Conservation (phyloP, 768 basidiomycete genomes). For the Boletellus sp. region DNA sequence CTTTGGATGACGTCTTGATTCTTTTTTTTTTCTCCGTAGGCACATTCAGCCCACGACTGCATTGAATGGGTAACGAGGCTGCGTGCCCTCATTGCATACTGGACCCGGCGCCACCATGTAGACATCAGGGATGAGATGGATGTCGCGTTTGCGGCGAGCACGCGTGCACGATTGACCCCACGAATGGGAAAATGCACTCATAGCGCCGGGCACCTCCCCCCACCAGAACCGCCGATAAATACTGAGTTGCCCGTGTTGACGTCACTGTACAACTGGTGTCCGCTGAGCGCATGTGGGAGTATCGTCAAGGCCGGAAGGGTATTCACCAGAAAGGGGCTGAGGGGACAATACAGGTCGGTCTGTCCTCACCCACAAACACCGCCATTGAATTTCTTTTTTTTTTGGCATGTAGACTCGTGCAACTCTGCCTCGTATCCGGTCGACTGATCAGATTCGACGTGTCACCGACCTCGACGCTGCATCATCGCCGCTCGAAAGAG, state of each 20-base stretch:
- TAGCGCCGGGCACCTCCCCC: conserved; percentile 38
- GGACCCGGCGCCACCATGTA: conserved; percentile 69
- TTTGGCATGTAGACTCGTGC: conserved; percentile 48
- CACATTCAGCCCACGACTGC: conserved; percentile 60
- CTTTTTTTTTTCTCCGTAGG: conserved; percentile 36
- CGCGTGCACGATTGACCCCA: conserved; percentile 59
- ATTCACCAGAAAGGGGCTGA: conserved; percentile 65
- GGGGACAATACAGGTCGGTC: conserved; percentile 76
- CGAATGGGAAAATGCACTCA: conserved; percentile 31
- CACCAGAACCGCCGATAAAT: conserved; percentile 52
- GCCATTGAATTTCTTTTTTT: neutral
- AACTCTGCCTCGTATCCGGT: conserved; percentile 73
- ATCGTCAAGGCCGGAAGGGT: conserved; percentile 71
- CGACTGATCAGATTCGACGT: conserved; percentile 71
- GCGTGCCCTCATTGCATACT: conserved; percentile 67
- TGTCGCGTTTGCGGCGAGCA: conserved; percentile 50
- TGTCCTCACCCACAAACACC: neutral
- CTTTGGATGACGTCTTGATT: neutral
- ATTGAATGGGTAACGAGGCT: conserved; percentile 85
- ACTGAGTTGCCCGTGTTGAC: conserved; percentile 56
- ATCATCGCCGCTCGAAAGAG: conserved; percentile 51
- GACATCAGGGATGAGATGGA: conserved; percentile 84
- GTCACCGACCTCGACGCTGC: conserved; percentile 52
- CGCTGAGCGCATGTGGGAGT: conserved; percentile 72
- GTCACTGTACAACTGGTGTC: conserved; percentile 83